phyloP scores from a whole-genome alignment of 2,329 filamentous ascomycete genomes.

The Scedosporium boydii region DNA sequence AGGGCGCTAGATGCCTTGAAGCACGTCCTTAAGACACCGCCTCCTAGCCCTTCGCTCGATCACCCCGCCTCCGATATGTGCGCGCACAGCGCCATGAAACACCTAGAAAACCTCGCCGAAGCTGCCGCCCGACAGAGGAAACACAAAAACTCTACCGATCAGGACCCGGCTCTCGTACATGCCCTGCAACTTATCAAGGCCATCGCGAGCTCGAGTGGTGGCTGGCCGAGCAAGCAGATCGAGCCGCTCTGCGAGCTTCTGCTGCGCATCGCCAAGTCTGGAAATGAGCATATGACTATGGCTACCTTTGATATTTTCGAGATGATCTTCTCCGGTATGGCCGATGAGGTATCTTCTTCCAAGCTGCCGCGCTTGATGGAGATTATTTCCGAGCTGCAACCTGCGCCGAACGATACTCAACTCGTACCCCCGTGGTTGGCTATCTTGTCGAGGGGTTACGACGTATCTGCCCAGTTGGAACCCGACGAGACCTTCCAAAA shows the following conservation, averaged over 20 bases:
- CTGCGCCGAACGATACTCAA: constrained; percentile 87
- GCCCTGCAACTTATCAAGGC: constrained; percentile 87
- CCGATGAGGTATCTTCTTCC: constrained; percentile 73
- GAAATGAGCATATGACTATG: constrained; percentile 94
- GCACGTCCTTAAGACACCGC: constrained; percentile 73
- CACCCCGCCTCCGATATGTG: constrained; percentile 96
- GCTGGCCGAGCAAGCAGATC: constrained; percentile 95
- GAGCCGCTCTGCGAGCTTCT: constrained; percentile 84
- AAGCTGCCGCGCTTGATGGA: constrained; percentile 86
- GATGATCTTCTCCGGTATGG: constrained; percentile 88
- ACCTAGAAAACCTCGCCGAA: constrained; percentile 62
- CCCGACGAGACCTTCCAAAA: constrained; percentile 89
- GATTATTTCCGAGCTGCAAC: constrained; percentile 84
- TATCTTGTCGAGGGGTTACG: constrained; percentile 86
- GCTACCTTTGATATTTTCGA: constrained; percentile 96
- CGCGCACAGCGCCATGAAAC: constrained; percentile 79
- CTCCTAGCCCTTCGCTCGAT: constrained; percentile 84
- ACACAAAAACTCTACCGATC: constrained; percentile 52
- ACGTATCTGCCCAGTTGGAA: constrained; percentile 81
- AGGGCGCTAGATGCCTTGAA: constrained; percentile 82
- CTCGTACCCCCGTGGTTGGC: constrained; percentile 94
- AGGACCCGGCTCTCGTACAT: constrained; percentile 83
- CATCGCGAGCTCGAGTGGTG: constrained; percentile 74
- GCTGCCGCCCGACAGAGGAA: constrained; percentile 56
- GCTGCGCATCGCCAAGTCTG: constrained; percentile 78